Evolutionary conservation across 129 eudicot species (phyloP).

Genomic region (Erigeron canadensis): DNA sequence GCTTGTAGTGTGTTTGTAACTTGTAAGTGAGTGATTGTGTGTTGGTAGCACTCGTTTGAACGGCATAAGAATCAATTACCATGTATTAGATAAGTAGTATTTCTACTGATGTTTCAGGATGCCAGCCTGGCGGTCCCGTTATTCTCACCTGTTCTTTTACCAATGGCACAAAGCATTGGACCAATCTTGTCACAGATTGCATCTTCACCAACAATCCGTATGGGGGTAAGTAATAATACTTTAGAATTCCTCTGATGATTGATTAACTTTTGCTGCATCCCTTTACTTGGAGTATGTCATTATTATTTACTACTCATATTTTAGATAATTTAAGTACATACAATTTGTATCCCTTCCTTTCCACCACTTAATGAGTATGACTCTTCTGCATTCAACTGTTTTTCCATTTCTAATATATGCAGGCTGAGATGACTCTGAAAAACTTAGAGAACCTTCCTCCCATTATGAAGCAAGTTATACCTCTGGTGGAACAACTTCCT

Average conservation of each 20-base stretch:
- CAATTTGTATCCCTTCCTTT: background rate
- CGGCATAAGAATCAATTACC: slow-evolving; percentile 6
- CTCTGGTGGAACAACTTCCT: slow-evolving; percentile 91
- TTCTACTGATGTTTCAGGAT: slow-evolving; percentile 57
- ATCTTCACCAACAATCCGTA: slow-evolving; percentile 74
- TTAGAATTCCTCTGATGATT: slow-evolving; percentile 1
- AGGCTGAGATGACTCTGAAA: slow-evolving; percentile 97
- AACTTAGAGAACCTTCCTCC: slow-evolving; percentile 80
- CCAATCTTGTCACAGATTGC: slow-evolving; percentile 79
- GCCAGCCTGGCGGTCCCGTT: slow-evolving; percentile 83
- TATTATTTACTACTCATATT: background rate
- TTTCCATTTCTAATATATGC: slow-evolving; percentile 1
- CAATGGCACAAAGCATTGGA: slow-evolving; percentile 80
- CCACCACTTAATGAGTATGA: background rate
- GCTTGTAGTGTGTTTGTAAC: slow-evolving; percentile 8
- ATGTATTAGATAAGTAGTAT: background rate
- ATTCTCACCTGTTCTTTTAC: slow-evolving; percentile 85
- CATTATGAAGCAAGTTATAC: slow-evolving; percentile 84
- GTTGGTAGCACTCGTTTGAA: slow-evolving; percentile 9
- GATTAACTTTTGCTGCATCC: background rate
- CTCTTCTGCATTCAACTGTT: slow-evolving; percentile 5
- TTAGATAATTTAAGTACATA: background rate
- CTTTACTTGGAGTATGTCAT: slow-evolving; percentile 1
- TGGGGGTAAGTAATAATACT: slow-evolving; percentile 64
- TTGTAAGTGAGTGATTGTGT: background rate